Evolutionary conservation across 768 basidiomycete genomes (phyloP).

Genomic region (Fistulinella prunicolor): DNA sequence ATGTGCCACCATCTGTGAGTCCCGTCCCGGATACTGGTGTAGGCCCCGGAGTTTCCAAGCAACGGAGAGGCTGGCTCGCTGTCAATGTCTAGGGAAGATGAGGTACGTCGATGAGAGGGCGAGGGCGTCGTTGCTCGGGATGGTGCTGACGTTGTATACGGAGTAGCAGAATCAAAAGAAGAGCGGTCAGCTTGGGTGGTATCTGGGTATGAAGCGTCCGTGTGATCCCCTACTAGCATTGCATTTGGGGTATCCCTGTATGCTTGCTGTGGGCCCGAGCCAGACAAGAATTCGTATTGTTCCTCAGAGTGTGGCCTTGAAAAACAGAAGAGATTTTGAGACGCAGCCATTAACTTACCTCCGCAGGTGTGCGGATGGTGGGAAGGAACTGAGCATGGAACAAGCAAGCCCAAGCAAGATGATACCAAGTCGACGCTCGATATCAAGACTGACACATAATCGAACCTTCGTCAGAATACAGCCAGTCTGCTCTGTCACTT

Average conservation of each 20-base stretch:
- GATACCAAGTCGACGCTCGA: no score
- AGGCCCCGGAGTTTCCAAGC: constrained; percentile 27
- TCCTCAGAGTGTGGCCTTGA: constrained; percentile 19
- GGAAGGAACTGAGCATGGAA: constrained; percentile 2
- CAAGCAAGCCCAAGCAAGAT: background rate
- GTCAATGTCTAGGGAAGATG: constrained; percentile 60
- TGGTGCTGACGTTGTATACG: constrained; percentile 50
- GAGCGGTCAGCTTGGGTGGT: constrained; percentile 19
- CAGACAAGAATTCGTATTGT: constrained; percentile 46
- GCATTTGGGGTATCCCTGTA: constrained; percentile 17
- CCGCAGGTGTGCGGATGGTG: constrained; percentile 8
- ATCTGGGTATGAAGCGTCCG: constrained; percentile 25
- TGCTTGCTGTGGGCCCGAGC: constrained; percentile 43
- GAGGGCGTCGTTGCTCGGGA: constrained; percentile 64
- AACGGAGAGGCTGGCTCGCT: constrained; percentile 53
- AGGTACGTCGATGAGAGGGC: constrained; percentile 51
- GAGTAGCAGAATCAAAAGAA: constrained; percentile 27
- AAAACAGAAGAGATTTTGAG: constrained; percentile 11
- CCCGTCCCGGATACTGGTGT: constrained; percentile 44
- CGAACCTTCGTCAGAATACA: no score
- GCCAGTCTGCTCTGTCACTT: no score
- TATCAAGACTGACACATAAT: no score
- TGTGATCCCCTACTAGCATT: constrained; percentile 8
- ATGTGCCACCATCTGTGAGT: constrained; percentile 57
- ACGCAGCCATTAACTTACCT: constrained; percentile 24